These are phyloP conservation scores for Melaleuca alternifolia DNA, from an alignment of 345 rosid genomes.

Conservation along the genomic window DNA sequence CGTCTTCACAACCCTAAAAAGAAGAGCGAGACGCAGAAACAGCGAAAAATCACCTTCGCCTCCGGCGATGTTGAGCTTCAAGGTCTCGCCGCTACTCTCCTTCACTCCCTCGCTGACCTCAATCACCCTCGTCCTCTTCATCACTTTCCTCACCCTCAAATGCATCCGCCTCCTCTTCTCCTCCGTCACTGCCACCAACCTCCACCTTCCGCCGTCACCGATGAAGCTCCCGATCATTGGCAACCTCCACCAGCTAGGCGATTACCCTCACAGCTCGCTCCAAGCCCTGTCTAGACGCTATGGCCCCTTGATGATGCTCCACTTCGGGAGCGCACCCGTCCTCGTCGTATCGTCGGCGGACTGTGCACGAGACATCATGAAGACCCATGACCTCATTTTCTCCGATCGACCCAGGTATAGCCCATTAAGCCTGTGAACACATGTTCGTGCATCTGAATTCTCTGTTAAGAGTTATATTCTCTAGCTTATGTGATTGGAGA, in stretches of 20 bases:
- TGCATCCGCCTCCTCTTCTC: background rate
- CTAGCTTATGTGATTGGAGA: background rate
- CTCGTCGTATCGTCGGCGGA: constrained; percentile 47
- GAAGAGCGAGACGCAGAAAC: background rate
- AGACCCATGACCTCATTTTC: constrained; percentile 40
- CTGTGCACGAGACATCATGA: constrained; percentile 31
- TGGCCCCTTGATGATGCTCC: constrained; percentile 53
- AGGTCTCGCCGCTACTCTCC: background rate
- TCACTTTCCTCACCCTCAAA: background rate
- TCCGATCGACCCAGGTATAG: constrained; percentile 25
- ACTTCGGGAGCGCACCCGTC: constrained; percentile 29
- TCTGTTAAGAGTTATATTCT: background rate
- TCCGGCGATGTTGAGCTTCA: background rate
- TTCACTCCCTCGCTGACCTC: background rate
- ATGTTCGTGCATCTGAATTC: background rate
- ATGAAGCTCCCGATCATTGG: constrained; percentile 43
- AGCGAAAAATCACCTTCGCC: background rate
- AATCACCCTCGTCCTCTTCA: background rate
- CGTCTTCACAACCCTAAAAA: background rate
- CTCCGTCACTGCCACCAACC: background rate
- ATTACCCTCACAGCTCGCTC: constrained; percentile 32
- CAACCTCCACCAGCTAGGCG: constrained; percentile 46
- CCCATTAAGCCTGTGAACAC: background rate
- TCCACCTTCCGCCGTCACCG: constrained; percentile 37
- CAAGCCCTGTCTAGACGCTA: constrained; percentile 14